phyloP scores from a whole-genome alignment of 805 yeast genomes.

The Candida berthetii region DNA sequence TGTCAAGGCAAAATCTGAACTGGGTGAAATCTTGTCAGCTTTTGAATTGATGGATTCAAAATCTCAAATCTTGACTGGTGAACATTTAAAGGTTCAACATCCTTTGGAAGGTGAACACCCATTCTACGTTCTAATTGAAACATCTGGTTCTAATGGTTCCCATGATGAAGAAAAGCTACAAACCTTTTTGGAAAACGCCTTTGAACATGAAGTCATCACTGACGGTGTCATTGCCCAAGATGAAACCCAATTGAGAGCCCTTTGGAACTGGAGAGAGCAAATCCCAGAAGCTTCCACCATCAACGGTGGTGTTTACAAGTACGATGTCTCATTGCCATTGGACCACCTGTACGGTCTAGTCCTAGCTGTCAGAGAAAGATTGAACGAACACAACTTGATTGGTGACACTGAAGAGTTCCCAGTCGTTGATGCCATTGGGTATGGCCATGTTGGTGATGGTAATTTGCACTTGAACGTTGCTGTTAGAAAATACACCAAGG shows the following conservation, averaged over 20 bases:
- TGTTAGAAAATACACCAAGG: conserved; percentile 74
- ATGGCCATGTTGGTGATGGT: conserved; percentile 99
- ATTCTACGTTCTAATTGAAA: conserved; percentile 87
- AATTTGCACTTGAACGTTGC: conserved; percentile 92
- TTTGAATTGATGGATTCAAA: conserved; percentile 88
- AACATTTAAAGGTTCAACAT: conserved; percentile 53
- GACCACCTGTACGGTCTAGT: conserved; percentile 76
- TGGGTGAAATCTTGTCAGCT: conserved; percentile 84
- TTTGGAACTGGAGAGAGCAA: conserved; percentile 96
- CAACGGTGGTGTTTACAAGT: conserved; percentile 94
- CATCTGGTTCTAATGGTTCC: conserved; percentile 90
- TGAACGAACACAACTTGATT: conserved; percentile 49
- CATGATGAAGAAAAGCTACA: conserved; percentile 93
- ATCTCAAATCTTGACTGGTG: conserved; percentile 58
- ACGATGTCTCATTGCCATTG: conserved; percentile 91
- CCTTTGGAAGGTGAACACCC: conserved; percentile 85
- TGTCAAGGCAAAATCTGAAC: conserved; percentile 68
- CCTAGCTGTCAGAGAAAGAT: conserved; percentile 61
- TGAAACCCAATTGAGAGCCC: conserved; percentile 72
- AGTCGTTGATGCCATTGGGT: conserved; percentile 86
- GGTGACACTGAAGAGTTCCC: conserved; percentile 66
- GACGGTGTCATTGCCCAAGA: conserved; percentile 98
- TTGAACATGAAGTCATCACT: conserved; percentile 79
- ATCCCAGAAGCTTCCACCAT: conserved; percentile 84
- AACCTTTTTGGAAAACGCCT: conserved; percentile 70